A percentile compares a stretch with the other conserved stretches of the same genome.
Conservation (phyloP, 768 basidiomycete genomes). For the Tricholoma hemisulphureum region DNA sequence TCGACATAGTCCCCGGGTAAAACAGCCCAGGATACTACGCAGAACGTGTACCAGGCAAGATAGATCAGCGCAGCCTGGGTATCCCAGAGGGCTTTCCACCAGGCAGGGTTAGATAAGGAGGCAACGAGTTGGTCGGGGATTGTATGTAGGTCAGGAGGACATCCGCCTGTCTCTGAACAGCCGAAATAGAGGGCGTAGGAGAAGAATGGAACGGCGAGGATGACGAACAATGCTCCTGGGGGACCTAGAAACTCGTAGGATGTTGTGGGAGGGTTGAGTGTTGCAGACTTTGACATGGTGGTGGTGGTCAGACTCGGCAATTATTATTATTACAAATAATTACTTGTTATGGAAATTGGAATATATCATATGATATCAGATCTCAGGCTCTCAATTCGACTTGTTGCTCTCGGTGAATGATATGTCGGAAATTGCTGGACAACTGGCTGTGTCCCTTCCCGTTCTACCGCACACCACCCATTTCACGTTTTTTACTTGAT, state of each 20-base stretch:
- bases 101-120: constrained; percentile 47
- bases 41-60: constrained; percentile 89
- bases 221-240: constrained; percentile 69
- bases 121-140: constrained; percentile 44
- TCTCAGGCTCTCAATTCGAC: too few species aligned
- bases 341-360: too few species aligned
- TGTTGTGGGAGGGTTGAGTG: constrained; percentile 67
- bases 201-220: constrained; percentile 65
- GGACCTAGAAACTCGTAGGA: constrained; percentile 84
- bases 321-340: too few species aligned
- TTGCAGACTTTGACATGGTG: constrained; percentile 24
- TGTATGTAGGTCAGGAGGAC: constrained; percentile 53
- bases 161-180: constrained; percentile 70
- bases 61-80: constrained; percentile 74
- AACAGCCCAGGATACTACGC: constrained; percentile 74
- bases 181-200: constrained; percentile 76
- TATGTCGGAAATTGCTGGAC: too few species aligned
- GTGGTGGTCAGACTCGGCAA: too few species aligned
- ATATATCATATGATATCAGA: too few species aligned
- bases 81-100: constrained; percentile 84
- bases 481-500: constrained; percentile 4
- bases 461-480: background rate
- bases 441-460: background rate
- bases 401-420: too few species aligned
- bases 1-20: constrained; percentile 74